A percentile compares a stretch with the other conserved stretches of the same genome.
phyloP scores from a whole-genome alignment of 176 grass and related monocot species.

The Carex cristatella region DNA sequence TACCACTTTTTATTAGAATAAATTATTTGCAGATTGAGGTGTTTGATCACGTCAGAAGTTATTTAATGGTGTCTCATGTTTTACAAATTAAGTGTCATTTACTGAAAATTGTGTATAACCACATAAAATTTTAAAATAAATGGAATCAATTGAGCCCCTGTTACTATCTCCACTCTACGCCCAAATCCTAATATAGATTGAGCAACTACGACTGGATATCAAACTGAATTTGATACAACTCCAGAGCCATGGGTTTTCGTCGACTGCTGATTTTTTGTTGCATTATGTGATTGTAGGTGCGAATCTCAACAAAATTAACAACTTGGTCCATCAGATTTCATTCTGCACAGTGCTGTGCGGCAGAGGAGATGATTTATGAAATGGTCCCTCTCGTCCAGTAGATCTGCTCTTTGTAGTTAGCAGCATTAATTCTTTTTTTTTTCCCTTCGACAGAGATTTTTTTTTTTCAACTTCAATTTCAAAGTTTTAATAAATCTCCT shows the following conservation, averaged over 20 bases:
- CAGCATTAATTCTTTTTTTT: not conserved
- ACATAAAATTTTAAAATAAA: too few relatives aligned
- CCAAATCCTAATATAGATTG: too few relatives aligned
- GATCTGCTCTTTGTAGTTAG: not conserved
- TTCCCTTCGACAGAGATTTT: not conserved
- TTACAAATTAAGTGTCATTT: not conserved
- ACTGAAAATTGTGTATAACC: not conserved
- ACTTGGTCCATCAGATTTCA: not conserved
- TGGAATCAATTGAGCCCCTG: too few relatives aligned
- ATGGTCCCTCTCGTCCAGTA: not conserved
- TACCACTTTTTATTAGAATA: not conserved
- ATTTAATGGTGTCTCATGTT: not conserved
- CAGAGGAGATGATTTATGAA: not conserved
- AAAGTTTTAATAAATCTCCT: not conserved
- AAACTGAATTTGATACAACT: too few relatives aligned
- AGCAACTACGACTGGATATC: too few relatives aligned
- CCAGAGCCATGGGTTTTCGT: too few relatives aligned
- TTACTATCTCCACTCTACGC: too few relatives aligned
- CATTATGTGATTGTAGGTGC: not conserved
- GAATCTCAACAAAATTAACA: not conserved
- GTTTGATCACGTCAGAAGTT: not conserved
- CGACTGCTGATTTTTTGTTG: too few relatives aligned
- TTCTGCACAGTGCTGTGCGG: not conserved
- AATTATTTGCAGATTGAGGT: conserved; percentile 1
- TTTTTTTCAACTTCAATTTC: too few relatives aligned